phyloP scores from a whole-genome alignment of 805 yeast genomes.

The Yamadazyma tumulicola region DNA sequence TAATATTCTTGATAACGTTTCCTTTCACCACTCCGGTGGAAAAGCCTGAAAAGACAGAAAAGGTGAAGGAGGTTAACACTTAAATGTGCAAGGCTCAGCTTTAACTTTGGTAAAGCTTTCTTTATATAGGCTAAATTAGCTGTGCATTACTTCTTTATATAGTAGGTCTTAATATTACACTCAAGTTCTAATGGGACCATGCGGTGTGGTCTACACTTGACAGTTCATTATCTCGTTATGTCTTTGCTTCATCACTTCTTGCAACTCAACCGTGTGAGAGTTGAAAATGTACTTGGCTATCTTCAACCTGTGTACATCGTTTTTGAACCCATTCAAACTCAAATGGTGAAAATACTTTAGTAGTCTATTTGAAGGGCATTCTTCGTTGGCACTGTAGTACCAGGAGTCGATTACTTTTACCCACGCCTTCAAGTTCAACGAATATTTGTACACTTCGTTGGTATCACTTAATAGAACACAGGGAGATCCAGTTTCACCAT shows the following conservation, averaged over 20 bases:
- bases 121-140: too few relatives aligned
- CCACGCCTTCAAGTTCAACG: conserved; percentile 46
- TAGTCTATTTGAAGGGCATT: neutral
- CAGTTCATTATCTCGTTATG: conserved; percentile 4
- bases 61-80: conserved; percentile 8
- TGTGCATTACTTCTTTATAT: too few relatives aligned
- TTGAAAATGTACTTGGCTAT: conserved; percentile 12
- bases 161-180: too few relatives aligned
- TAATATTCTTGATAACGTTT: conserved; percentile 20
- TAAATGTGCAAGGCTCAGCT: neutral
- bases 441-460: conserved; percentile 40
- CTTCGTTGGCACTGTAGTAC: conserved; percentile 20
- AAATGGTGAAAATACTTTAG: conserved; percentile 9
- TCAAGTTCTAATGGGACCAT: too few relatives aligned
- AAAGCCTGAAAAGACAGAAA: conserved; percentile 12
- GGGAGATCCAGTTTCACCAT: conserved; percentile 37
- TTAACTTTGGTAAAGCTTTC: too few relatives aligned
- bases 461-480: conserved; percentile 33
- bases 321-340: conserved; percentile 11
- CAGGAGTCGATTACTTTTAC: conserved; percentile 44
- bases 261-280: conserved; percentile 11
- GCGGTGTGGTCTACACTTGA: too few relatives aligned
- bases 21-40: conserved; percentile 15
- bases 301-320: conserved; percentile 12
- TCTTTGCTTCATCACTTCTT: conserved; percentile 15